phyloP scores from a whole-genome alignment of 352 stramenopile species.

The Pythium rhizo-oryzae region DNA sequence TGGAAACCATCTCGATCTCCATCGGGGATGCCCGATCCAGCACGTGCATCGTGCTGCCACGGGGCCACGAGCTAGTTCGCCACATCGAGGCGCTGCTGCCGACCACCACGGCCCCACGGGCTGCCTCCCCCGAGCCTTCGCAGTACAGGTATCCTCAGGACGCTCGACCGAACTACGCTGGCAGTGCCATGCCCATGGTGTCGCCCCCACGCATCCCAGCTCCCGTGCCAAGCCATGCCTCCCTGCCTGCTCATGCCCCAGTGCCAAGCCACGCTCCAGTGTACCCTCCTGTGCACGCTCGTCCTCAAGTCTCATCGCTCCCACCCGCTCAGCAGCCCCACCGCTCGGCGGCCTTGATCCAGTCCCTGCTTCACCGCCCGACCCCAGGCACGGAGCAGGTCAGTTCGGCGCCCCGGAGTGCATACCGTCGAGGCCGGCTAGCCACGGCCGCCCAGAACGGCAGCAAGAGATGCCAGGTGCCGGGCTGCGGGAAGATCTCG shows the following conservation, averaged over 20 bases:
- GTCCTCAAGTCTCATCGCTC: background rate
- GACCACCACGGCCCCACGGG: background rate
- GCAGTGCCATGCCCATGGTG: background rate
- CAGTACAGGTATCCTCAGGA: background rate
- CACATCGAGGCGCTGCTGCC: slow-evolving; percentile 9
- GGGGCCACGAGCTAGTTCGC: slow-evolving; percentile 4
- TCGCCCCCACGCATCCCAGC: background rate
- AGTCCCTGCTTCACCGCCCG: background rate
- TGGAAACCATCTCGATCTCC: slow-evolving; percentile 4
- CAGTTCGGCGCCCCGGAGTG: background rate
- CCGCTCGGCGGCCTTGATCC: slow-evolving; percentile 3
- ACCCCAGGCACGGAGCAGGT: slow-evolving; percentile 10
- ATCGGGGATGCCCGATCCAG: slow-evolving; percentile 1
- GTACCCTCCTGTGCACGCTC: background rate
- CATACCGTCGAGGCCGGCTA: background rate
- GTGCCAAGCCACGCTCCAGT: background rate
- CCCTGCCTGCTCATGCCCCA: too few species aligned
- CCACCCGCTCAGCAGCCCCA: background rate
- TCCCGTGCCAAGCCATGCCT: too few species aligned
- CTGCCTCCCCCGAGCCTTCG: background rate
- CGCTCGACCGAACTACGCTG: background rate
- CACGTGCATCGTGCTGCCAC: slow-evolving; percentile 13
- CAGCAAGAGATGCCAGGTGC: slow-evolving; percentile 62
- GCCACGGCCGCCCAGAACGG: background rate
- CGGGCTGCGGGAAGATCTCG: slow-evolving; percentile 58